Evolutionary conservation across 1,139 yeast genomes (phyloP).

Genomic region (Hansenula lynferdii): DNA sequence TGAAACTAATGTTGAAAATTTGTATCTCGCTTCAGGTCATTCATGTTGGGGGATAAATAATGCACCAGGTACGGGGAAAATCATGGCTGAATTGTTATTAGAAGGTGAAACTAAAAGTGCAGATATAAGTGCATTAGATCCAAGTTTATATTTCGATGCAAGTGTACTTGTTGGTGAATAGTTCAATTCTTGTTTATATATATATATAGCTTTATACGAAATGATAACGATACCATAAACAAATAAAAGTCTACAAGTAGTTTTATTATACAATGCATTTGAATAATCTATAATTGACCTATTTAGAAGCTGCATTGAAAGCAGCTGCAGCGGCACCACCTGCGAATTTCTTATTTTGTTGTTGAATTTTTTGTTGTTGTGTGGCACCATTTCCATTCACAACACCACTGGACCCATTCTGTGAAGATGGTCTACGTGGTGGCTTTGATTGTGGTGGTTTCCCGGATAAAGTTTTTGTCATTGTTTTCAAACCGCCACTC

Average conservation of each 20-base stretch:
- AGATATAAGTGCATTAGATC: slow-evolving; percentile 76
- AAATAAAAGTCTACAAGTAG: no score
- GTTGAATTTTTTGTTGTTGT: slow-evolving; percentile 5
- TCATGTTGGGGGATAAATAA: slow-evolving; percentile 99
- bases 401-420: background rate
- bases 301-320: slow-evolving; percentile 9
- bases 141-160: slow-evolving; percentile 82
- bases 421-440: slow-evolving; percentile 1
- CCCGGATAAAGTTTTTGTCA: background rate
- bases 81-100: slow-evolving; percentile 79
- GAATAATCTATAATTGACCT: background rate
- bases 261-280: no score
- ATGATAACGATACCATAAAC: no score
- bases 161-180: slow-evolving; percentile 23
- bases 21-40: slow-evolving; percentile 87
- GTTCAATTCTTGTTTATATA: no score
- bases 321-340: slow-evolving; percentile 27
- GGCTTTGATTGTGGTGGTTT: background rate
- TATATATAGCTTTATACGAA: no score
- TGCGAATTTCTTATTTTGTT: slow-evolving; percentile 21
- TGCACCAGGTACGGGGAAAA: slow-evolving; percentile 94
- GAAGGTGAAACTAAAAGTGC: slow-evolving; percentile 85
- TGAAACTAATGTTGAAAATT: slow-evolving; percentile 76
- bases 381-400: no score
- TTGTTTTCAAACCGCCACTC: background rate